Evolutionary conservation across 176 grass and related monocot species (phyloP), one percentile per base, ranked within the genome.

Genomic region (Eragrostis nindensis): DNA sequence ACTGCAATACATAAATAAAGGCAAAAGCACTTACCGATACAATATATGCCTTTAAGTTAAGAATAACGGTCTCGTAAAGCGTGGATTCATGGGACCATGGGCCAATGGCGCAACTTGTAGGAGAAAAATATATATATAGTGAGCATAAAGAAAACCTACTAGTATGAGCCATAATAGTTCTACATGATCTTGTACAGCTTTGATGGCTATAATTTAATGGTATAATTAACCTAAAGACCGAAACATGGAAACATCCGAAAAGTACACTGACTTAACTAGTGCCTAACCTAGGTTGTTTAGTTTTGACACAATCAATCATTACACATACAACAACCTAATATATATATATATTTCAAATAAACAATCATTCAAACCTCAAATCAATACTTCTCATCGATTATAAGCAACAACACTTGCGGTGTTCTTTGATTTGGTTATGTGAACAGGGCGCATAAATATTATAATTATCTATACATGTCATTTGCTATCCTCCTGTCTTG

Each of bases 1-100:
- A 4, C 45, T 54, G 11, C 22, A 3, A 47, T 26, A 46, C 24
- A 39, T 84, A 89, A 89, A 39, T 84, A 89, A 89, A 75, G 62
- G 0, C 1, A n/a, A 72, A 64, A 64, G 25, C 63, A 64, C 76
- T 70, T 39, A 41, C 1, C 0, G 17, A 5, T 43, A 53, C 14
- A 24, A 14, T 32, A 44, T 25, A 11, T 9, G 0, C 16, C 13
- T 82, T 43, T 43, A 74, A 15, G 46, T 8, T n/a, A 29, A 4
- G 62, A 63, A 69, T 61, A 88, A 62, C 19, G 7, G 43, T 39
- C 43, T 62, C 0, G 0, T 53, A 45, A 84, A 74, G 4, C 22
- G 14, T 6, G 1, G 14, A 54, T 79, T 74, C 56, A 7, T 62
- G 25, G 39, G 44, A 30, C 19, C 7, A 4, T 26, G 22, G 0